Evolutionary conservation across 306 rosid species (phyloP).

Genomic region (Calophaca sinica): DNA sequence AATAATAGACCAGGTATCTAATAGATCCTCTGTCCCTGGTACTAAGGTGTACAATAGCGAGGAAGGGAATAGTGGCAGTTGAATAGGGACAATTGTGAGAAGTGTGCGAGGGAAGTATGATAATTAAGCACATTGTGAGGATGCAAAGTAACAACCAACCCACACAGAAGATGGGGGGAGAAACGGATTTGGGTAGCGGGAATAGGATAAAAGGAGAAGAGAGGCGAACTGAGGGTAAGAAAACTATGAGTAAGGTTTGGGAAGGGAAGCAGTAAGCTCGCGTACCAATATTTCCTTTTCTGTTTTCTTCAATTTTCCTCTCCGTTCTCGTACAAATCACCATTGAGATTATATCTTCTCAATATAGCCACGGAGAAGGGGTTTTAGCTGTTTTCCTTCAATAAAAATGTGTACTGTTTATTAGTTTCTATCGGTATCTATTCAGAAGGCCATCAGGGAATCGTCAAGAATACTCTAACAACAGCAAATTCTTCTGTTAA

Average conservation of each 20-base stretch:
- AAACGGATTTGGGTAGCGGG: constrained; percentile 18
- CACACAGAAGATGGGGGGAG: neutral
- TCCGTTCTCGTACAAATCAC: constrained; percentile 10
- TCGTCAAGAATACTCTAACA: constrained; percentile 1
- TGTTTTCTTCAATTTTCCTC: neutral
- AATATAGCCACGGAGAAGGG: constrained; percentile 10
- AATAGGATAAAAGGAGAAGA: neutral
- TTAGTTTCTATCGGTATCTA: neutral
- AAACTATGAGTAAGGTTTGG: constrained; percentile 4
- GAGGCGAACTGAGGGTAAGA: neutral
- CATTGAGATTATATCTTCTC: neutral
- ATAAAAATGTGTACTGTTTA: too few relatives aligned
- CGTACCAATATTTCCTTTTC: constrained; percentile 29
- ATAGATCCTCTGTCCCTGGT: neutral
- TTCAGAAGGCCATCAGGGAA: neutral
- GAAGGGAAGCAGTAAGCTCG: constrained; percentile 24
- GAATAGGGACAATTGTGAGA: neutral
- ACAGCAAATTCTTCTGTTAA: constrained; percentile 26
- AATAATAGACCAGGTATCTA: constrained; percentile 1
- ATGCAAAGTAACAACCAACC: constrained; percentile 1
- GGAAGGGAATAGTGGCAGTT: constrained; percentile 6
- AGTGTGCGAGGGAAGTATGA: neutral
- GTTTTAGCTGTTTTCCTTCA: too few relatives aligned
- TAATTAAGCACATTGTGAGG: neutral
- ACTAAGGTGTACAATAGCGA: neutral